phyloP scores from a whole-genome alignment of 2,329 filamentous ascomycete species.

The Fusarium devonianum region DNA sequence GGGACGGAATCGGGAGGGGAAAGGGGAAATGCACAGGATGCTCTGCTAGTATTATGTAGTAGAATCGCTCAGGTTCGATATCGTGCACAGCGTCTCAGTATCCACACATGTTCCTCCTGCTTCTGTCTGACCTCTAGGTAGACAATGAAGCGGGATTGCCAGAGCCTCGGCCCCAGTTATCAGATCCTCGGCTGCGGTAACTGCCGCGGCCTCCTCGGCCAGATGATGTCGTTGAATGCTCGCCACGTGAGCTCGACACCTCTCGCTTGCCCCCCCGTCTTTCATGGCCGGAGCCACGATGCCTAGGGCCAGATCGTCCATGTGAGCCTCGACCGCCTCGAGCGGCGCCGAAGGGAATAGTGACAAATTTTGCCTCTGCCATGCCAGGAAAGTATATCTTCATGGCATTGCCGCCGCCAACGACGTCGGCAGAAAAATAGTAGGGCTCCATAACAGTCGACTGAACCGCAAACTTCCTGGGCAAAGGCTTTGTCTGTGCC shows the following conservation, averaged over 20 bases:
- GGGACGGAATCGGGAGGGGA: constrained; percentile 11
- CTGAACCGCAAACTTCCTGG: constrained; percentile 57
- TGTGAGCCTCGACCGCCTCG: constrained; percentile 44
- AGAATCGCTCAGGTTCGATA: constrained; percentile 21
- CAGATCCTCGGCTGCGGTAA: constrained; percentile 51
- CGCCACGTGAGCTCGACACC: constrained; percentile 39
- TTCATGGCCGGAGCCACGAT: constrained; percentile 43
- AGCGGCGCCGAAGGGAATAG: constrained; percentile 47
- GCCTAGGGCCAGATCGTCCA: constrained; percentile 39
- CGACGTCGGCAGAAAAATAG: constrained; percentile 45
- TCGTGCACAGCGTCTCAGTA: constrained; percentile 11
- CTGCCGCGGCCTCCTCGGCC: constrained; percentile 49
- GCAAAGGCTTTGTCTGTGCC: constrained; percentile 62
- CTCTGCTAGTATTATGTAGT: constrained; percentile 35
- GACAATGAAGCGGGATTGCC: constrained; percentile 38
- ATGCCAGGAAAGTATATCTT: constrained; percentile 54
- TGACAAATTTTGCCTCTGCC: constrained; percentile 48
- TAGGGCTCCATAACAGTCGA: constrained; percentile 46
- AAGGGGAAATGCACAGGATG: constrained; percentile 18
- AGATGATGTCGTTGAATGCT: constrained; percentile 35
- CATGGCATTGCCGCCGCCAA: constrained; percentile 47
- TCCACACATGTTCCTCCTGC: constrained; percentile 15
- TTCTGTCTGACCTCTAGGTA: constrained; percentile 31
- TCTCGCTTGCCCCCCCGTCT: constrained; percentile 47
- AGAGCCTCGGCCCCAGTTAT: constrained; percentile 51